Conservation (phyloP, 2,329 filamentous ascomycete species). For the Colletotrichum truncatum region DNA sequence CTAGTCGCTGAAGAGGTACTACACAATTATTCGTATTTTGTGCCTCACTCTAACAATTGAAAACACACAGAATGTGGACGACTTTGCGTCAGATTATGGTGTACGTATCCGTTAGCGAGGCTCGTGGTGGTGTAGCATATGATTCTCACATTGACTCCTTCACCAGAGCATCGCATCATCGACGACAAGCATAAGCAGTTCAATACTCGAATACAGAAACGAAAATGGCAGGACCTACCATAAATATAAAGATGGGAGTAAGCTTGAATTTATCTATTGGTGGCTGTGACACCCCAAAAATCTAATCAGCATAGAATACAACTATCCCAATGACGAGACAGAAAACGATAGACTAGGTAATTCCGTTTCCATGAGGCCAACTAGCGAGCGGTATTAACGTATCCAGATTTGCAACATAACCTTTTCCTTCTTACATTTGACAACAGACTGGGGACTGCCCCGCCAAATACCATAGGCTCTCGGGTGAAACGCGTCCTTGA, state of each 20-base stretch:
- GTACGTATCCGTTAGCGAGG: no score
- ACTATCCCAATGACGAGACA: constrained; percentile 9
- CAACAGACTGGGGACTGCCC: constrained; percentile 53
- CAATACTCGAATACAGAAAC: constrained; percentile 31
- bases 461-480: constrained; percentile 42
- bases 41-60: no score
- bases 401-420: constrained; percentile 44
- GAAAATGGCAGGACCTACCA: constrained; percentile 16
- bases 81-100: no score
- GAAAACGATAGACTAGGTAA: constrained; percentile 18
- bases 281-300: not conserved
- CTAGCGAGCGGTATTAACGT: no score
- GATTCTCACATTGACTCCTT: no score
- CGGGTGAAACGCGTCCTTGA: constrained; percentile 51
- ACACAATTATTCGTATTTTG: no score
- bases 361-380: no score
- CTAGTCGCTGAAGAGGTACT: no score
- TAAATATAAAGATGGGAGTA: constrained; percentile 32
- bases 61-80: no score
- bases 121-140: no score
- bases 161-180: no score
- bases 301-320: not conserved
- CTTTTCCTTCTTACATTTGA: constrained; percentile 50
- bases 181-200: constrained; percentile 42
- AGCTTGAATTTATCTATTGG: not conserved